These are phyloP conservation scores for Lindgomyces ingoldianus DNA, from an alignment of 495 filamentous ascomycete genomes.

Conservation along the genomic window DNA sequence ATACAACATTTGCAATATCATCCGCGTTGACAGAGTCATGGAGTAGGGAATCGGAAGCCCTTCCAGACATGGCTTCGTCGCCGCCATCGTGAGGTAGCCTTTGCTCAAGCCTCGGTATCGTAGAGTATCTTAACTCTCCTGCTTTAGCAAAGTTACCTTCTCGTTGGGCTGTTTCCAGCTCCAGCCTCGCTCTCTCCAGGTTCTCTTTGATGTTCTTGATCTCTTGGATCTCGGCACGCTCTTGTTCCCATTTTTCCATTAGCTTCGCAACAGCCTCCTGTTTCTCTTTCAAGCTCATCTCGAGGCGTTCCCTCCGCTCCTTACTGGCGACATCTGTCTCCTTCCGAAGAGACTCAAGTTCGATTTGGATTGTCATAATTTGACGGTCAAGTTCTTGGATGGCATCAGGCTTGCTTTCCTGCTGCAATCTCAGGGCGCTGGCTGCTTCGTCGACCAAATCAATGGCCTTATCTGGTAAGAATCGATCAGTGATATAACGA, in stretches of 20 bases:
- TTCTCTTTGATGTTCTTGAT: conserved; percentile 85
- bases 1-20: conserved; percentile 91
- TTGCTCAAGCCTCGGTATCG: conserved; percentile 75
- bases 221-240: conserved; percentile 76
- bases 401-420: conserved; percentile 93
- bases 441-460: conserved; percentile 96
- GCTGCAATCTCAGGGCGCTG: conserved; percentile 83
- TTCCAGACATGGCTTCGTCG: conserved; percentile 41
- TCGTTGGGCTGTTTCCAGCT: conserved; percentile 84
- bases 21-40: conserved; percentile 92
- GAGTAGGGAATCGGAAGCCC: conserved; percentile 61
- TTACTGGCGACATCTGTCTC: conserved; percentile 86
- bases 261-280: conserved; percentile 68
- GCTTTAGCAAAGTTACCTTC: conserved; percentile 89
- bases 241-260: conserved; percentile 84
- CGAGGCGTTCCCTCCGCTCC: conserved; percentile 84
- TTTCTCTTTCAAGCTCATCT: conserved; percentile 69
- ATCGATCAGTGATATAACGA: conserved; percentile 94
- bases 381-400: conserved; percentile 88
- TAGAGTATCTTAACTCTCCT: conserved; percentile 82
- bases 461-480: conserved; percentile 94
- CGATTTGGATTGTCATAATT: conserved; percentile 97
- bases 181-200: conserved; percentile 78
- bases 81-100: conserved; percentile 71
- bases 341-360: conserved; percentile 91